phyloP scores from a whole-genome alignment of 2,329 filamentous ascomycete species.

The Zymoseptoria crescenta region DNA sequence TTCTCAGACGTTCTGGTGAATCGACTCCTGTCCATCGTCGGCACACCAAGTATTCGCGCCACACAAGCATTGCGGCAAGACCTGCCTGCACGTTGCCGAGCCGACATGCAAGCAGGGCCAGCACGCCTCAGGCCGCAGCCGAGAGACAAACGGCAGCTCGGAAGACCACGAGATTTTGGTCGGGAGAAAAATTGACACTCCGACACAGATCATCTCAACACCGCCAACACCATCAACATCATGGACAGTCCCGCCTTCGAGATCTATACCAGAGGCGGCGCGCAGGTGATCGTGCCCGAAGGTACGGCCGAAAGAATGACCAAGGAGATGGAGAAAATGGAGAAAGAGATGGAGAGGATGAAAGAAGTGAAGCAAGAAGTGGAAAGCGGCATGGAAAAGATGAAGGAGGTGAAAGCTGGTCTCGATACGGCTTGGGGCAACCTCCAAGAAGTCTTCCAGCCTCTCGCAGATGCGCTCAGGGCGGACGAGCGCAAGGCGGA shows the following conservation, averaged over 20 bases:
- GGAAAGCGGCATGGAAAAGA: background rate
- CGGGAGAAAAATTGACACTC: background rate
- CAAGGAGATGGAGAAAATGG: background rate
- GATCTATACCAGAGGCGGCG: background rate
- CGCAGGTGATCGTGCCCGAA: background rate
- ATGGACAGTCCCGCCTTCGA: background rate
- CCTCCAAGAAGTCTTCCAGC: background rate
- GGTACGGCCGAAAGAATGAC: background rate
- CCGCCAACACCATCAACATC: background rate
- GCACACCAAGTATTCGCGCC: background rate
- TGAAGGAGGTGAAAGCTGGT: no score
- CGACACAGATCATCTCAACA: background rate
- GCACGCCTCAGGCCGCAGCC: background rate
- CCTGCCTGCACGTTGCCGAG: background rate
- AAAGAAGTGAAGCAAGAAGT: background rate
- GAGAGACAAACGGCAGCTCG: background rate
- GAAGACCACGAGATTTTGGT: background rate
- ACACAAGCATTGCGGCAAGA: background rate
- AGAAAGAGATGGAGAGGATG: background rate
- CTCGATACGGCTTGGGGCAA: background rate
- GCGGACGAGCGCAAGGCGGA: background rate
- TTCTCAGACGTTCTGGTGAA: background rate
- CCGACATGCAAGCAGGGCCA: background rate
- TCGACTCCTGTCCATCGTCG: background rate
- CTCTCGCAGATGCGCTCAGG: background rate